These are phyloP conservation scores for Podospora didyma DNA, from an alignment of 495 filamentous ascomycete genomes.

Conservation along the genomic window DNA sequence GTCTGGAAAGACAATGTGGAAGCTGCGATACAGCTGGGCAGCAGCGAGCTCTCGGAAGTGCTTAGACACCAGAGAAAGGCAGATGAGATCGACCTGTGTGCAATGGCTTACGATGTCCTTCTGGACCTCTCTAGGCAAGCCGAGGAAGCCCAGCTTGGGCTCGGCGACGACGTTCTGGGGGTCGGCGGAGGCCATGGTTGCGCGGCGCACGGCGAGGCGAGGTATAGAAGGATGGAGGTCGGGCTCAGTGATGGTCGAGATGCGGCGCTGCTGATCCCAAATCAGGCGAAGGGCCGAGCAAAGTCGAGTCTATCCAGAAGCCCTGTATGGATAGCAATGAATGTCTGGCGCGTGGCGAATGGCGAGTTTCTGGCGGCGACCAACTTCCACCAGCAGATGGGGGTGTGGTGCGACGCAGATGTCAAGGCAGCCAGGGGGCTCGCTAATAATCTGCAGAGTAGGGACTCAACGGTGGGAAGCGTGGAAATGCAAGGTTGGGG, in stretches of 20 bases:
- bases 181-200: slow-evolving; percentile 15
- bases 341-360: no score
- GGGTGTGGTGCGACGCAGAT: no score
- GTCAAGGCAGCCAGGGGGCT: no score
- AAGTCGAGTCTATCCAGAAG: no score
- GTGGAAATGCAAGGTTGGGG: no score
- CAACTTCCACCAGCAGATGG: no score
- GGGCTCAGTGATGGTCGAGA: not conserved
- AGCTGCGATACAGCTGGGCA: slow-evolving; percentile 53
- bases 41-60: slow-evolving; percentile 54
- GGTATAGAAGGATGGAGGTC: not conserved
- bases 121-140: slow-evolving; percentile 49
- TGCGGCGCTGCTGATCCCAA: no score
- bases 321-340: no score
- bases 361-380: no score
- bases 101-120: slow-evolving; percentile 48
- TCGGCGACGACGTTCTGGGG: slow-evolving; percentile 5
- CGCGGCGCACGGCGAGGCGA: not conserved
- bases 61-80: slow-evolving; percentile 50
- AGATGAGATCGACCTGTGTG: slow-evolving; percentile 44
- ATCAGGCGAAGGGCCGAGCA: no score
- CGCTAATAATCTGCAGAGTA: no score
- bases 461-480: no score
- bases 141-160: slow-evolving; percentile 27
- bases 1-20: slow-evolving; percentile 54